phyloP scores from a whole-genome alignment of 257 asterid species.

The Fraxinus quadrangulata region DNA sequence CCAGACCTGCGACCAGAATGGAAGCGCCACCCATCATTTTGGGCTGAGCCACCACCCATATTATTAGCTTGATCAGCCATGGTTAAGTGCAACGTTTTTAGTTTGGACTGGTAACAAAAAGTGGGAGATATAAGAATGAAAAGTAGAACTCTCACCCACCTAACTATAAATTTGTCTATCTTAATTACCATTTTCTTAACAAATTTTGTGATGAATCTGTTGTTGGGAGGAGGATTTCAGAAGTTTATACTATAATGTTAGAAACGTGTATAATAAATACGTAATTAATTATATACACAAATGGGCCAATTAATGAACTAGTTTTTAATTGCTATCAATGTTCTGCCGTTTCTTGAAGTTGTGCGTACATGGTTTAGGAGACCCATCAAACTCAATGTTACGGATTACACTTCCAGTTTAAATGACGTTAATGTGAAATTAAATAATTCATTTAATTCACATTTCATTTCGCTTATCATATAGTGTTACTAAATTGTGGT shows the following conservation, averaged over 20 bases:
- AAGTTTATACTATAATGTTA: neutral
- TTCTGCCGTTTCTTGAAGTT: too few relatives aligned
- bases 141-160: neutral
- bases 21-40: neutral
- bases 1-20: neutral
- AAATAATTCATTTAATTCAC: too few relatives aligned
- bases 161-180: neutral
- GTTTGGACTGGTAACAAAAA: neutral
- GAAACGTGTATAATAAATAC: neutral
- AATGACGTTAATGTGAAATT: too few relatives aligned
- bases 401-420: too few relatives aligned
- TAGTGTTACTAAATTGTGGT: too few relatives aligned
- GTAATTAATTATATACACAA: neutral
- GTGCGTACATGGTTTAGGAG: too few relatives aligned
- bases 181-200: neutral
- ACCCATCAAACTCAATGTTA: too few relatives aligned
- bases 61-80: neutral
- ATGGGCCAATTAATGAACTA: neutral
- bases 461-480: too few relatives aligned
- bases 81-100: neutral
- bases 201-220: neutral
- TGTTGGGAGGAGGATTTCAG: neutral
- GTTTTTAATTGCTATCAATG: too few relatives aligned
- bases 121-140: constrained; percentile 2
- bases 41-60: neutral